phyloP scores from a whole-genome alignment of 2,329 filamentous ascomycete genomes.

The Fusarium staphyleae region DNA sequence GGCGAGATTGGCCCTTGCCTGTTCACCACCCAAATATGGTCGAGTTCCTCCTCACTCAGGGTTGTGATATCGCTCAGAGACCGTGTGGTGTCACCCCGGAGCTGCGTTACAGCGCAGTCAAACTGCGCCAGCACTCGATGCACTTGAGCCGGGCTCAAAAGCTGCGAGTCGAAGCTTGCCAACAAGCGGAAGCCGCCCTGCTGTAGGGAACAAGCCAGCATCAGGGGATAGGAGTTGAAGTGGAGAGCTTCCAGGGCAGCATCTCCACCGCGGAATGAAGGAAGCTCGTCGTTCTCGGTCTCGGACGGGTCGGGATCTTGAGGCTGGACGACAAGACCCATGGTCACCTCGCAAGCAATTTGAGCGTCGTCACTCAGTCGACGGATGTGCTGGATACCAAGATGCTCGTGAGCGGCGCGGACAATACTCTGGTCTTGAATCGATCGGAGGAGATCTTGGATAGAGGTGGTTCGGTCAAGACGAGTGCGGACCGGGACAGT shows the following conservation, averaged over 20 bases:
- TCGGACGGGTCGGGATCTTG: conserved; percentile 44
- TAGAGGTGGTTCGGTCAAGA: conserved; percentile 32
- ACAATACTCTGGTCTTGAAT: conserved; percentile 42
- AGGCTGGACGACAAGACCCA: conserved; percentile 57
- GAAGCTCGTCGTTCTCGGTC: conserved; percentile 39
- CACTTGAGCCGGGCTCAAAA: conserved; percentile 59
- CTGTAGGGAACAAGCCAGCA: conserved; percentile 67
- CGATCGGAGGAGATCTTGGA: conserved; percentile 35
- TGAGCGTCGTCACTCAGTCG: conserved; percentile 57
- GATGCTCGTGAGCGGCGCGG: conserved; percentile 42
- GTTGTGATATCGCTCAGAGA: conserved; percentile 47
- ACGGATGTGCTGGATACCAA: conserved; percentile 48
- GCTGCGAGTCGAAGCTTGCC: conserved; percentile 68
- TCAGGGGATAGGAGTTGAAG: conserved; percentile 66
- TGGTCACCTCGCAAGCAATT: conserved; percentile 62
- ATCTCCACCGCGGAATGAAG: conserved; percentile 58
- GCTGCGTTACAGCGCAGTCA: conserved; percentile 55
- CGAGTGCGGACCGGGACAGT: conserved; percentile 38
- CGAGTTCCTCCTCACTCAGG: conserved; percentile 47
- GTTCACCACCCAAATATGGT: conserved; percentile 45
- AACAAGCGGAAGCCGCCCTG: conserved; percentile 61
- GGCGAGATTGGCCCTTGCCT: conserved; percentile 30
- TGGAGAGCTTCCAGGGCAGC: conserved; percentile 64
- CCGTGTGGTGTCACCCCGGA: conserved; percentile 50
- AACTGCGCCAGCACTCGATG: conserved; percentile 61